Percentiles rank a stretch among this genome's conserved stretches.
phyloP scores from a whole-genome alignment of 2,329 filamentous ascomycete genomes.

The Corinectria fuckeliana region DNA sequence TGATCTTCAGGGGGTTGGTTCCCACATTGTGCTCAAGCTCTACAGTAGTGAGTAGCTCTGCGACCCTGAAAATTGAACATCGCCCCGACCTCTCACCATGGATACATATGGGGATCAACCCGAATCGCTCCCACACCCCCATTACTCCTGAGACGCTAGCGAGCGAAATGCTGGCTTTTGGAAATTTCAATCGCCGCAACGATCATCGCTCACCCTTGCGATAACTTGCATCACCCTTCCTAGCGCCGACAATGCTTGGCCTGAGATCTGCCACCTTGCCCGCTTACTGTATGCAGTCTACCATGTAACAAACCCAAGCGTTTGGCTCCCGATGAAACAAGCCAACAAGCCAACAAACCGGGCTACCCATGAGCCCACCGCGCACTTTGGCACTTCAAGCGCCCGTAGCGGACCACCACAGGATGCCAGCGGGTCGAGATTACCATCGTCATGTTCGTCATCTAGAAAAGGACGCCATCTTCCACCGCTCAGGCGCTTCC shows the following conservation, averaged over 20 bases:
- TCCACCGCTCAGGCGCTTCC: background rate
- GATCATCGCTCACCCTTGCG: slow-evolving; percentile 27
- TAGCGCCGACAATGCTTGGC: slow-evolving; percentile 14
- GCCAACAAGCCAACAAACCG: background rate
- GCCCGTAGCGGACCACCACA: background rate
- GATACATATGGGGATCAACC: background rate
- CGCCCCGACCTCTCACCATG: too few species aligned
- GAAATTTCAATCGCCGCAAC: slow-evolving; percentile 41
- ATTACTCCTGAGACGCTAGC: slow-evolving; percentile 16
- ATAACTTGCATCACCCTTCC: slow-evolving; percentile 1
- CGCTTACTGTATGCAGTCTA: too few species aligned
- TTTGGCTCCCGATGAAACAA: slow-evolving; percentile 26
- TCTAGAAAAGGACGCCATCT: background rate
- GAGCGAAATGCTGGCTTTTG: slow-evolving; percentile 6
- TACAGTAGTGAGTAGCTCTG: too few species aligned
- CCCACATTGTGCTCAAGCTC: too few species aligned
- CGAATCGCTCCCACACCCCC: background rate
- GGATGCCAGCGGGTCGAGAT: background rate
- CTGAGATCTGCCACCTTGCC: slow-evolving; percentile 29
- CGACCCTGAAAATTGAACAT: too few species aligned
- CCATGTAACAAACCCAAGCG: slow-evolving; percentile 12
- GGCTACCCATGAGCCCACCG: too few species aligned
- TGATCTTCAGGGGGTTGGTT: slow-evolving; percentile 30
- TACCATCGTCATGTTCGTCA: background rate
- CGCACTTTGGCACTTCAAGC: too few species aligned